Evolutionary conservation across 169 alveolate species (phyloP).

Genomic region (Eimeria brunetti): DNA sequence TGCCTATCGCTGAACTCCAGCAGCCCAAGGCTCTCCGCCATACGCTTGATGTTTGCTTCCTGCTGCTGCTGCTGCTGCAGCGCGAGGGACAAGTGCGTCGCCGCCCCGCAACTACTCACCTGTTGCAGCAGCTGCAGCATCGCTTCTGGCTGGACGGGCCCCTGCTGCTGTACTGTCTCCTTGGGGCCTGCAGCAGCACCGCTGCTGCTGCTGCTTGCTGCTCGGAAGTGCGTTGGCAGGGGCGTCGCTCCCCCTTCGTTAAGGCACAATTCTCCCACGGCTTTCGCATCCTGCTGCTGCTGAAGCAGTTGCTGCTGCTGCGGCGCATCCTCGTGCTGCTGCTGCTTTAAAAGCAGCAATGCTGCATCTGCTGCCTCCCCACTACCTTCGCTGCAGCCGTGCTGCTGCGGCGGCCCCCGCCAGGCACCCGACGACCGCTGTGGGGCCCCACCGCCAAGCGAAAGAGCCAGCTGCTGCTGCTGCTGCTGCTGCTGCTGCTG

Average conservation of each 20-base stretch:
- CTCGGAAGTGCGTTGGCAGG: background rate
- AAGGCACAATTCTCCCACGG: background rate
- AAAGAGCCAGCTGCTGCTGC: conserved; percentile 23
- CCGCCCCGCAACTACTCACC: background rate
- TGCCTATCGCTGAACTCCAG: conserved; percentile 4
- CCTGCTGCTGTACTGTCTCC: background rate
- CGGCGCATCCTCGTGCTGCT: background rate
- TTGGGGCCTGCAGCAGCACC: background rate
- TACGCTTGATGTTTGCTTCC: conserved; percentile 30
- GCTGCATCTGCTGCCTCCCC: background rate
- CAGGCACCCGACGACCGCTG: background rate
- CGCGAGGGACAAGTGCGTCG: background rate
- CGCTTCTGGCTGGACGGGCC: background rate
- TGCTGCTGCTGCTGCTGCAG: conserved; percentile 66
- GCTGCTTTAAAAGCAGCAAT: conserved; percentile 19
- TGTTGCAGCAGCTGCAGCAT: conserved; percentile 25
- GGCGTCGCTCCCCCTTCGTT: background rate
- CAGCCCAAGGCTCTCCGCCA: conserved; percentile 58
- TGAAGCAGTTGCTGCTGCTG: conserved; percentile 46
- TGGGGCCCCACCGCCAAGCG: background rate
- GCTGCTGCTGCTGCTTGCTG: background rate
- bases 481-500: conserved; percentile 57
- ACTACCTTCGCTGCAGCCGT: background rate
- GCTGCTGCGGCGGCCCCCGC: background rate
- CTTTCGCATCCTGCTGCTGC: background rate